Percentiles rank a stretch among this genome's conserved stretches.
Evolutionary conservation across 2,329 filamentous ascomycete genomes (phyloP).

Genomic region (Verticillium nonalfalfae): DNA sequence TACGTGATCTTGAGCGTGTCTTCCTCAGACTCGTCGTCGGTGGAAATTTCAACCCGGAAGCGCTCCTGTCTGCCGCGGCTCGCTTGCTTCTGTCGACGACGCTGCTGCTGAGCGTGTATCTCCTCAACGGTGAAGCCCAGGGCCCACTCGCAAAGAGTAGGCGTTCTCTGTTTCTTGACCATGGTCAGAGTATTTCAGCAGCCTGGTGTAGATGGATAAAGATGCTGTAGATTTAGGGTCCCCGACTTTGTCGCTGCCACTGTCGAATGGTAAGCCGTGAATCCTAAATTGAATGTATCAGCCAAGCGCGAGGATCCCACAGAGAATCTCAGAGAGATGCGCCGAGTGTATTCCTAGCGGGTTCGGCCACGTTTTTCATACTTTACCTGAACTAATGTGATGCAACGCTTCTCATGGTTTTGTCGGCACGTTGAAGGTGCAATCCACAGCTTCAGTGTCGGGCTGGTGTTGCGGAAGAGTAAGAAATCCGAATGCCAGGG

Average conservation of each 20-base stretch:
- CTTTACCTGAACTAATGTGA: background rate
- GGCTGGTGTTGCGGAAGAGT: background rate
- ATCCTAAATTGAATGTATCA: too few species aligned
- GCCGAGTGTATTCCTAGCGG: too few species aligned
- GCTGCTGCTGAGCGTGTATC: constrained; percentile 12
- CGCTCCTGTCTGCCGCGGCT: constrained; percentile 16
- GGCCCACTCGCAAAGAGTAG: constrained; percentile 31
- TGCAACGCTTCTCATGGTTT: background rate
- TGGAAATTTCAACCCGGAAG: constrained; percentile 35
- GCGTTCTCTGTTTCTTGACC: constrained; percentile 4
- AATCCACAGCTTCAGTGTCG: background rate
- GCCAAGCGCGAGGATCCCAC: too few species aligned
- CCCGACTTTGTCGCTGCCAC: too few species aligned
- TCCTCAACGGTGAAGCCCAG: constrained; percentile 27
- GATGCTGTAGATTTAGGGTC: background rate
- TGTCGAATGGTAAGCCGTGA: too few species aligned
- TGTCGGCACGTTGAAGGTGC: background rate
- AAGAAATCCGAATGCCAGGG: background rate
- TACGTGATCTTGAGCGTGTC: constrained; percentile 43
- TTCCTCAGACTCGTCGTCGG: constrained; percentile 44
- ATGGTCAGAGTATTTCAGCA: background rate
- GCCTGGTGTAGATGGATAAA: background rate
- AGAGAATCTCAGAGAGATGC: too few species aligned
- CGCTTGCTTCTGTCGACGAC: constrained; percentile 5
- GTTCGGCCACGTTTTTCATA: too few species aligned